phyloP scores from a whole-genome alignment of 164 flowering plant species.

The Sedum album region DNA sequence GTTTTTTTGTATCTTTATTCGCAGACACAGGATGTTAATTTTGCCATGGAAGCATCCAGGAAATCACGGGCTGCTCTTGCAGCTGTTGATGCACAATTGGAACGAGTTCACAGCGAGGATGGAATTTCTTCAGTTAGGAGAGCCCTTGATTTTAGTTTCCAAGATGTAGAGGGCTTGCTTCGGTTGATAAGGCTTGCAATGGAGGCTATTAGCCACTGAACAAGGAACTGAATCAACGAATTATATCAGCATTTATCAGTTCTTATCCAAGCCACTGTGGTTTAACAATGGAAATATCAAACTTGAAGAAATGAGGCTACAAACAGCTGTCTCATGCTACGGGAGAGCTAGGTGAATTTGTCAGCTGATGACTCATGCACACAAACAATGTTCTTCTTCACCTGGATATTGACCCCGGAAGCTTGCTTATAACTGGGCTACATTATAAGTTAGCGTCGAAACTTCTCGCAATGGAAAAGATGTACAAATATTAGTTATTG shows the following conservation, averaged over 20 bases:
- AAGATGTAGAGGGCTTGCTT: constrained; percentile 65
- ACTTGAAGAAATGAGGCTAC: background rate
- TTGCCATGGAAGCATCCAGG: constrained; percentile 87
- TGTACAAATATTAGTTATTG: background rate
- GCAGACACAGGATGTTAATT: constrained; percentile 65
- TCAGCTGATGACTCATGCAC: background rate
- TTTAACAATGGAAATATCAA: background rate
- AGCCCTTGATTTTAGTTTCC: constrained; percentile 77
- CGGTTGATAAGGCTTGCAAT: constrained; percentile 61
- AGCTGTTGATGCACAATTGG: constrained; percentile 38
- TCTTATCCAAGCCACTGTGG: background rate
- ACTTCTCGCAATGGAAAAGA: background rate
- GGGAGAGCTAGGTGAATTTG: background rate
- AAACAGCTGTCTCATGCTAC: background rate
- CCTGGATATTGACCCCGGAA: too few species aligned
- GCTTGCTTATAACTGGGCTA: too few species aligned
- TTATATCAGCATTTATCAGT: background rate
- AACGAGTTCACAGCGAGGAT: constrained; percentile 33
- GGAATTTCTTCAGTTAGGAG: constrained; percentile 45
- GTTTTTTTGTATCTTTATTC: constrained; percentile 11
- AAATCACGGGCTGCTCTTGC: constrained; percentile 59
- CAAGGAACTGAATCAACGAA: constrained; percentile 15
- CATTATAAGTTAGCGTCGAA: background rate
- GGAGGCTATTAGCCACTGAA: constrained; percentile 47
- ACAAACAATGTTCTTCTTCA: background rate